Evolutionary conservation across 441 rosid species (phyloP).

Genomic region (Biscutella laevigata): DNA sequence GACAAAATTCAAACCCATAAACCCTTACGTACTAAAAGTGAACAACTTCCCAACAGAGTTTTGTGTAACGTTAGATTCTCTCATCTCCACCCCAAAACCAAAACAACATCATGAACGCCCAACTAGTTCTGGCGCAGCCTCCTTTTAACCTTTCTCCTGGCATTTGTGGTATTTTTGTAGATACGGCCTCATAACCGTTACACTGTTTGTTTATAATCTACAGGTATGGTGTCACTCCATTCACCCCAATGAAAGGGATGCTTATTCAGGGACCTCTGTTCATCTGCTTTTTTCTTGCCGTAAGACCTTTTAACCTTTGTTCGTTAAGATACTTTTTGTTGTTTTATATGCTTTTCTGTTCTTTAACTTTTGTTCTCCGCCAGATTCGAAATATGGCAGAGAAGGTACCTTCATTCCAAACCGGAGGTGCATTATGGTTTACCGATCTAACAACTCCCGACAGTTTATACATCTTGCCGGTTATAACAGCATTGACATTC

Average conservation of each 20-base stretch:
- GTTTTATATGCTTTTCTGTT: background rate
- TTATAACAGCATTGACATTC: conserved; percentile 59
- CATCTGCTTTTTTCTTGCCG: conserved; percentile 63
- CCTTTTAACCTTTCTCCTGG: background rate
- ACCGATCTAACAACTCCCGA: conserved; percentile 70
- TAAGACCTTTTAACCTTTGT: conserved; percentile 30
- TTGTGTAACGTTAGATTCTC: too few relatives aligned
- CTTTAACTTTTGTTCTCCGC: background rate
- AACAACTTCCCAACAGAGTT: too few relatives aligned
- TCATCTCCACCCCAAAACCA: too few relatives aligned
- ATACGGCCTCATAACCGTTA: background rate
- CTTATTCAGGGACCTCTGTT: conserved; percentile 71
- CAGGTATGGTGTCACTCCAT: conserved; percentile 74
- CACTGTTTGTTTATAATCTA: conserved; percentile 14
- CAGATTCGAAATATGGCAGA: conserved; percentile 86
- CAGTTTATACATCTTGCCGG: conserved; percentile 53
- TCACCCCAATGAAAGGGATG: conserved; percentile 66
- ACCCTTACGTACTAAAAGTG: too few relatives aligned
- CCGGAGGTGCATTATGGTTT: conserved; percentile 83
- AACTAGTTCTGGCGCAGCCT: too few relatives aligned
- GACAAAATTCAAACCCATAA: too few relatives aligned
- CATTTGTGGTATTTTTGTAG: background rate
- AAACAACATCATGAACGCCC: too few relatives aligned
- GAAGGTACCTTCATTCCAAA: conserved; percentile 85
- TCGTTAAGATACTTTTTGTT: background rate